phyloP scores from a whole-genome alignment of 441 rosid genomes.

The Erysimum cheiri region DNA sequence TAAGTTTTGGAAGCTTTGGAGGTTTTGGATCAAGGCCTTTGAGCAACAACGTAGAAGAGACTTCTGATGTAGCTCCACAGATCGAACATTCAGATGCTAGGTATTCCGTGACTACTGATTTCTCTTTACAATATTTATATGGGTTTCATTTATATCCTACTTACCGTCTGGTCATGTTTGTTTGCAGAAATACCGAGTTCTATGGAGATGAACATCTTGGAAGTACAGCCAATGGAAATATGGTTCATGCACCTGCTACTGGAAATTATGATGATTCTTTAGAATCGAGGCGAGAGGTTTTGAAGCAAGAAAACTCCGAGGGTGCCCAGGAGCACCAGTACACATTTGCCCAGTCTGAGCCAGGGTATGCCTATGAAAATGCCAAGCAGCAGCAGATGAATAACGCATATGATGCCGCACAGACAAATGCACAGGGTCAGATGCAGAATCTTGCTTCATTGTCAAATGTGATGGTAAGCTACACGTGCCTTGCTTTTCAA shows the following conservation, averaged over 20 bases:
- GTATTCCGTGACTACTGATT: slow-evolving; percentile 40
- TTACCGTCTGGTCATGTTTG: slow-evolving; percentile 25
- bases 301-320: slow-evolving; percentile 72
- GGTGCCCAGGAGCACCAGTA: slow-evolving; percentile 69
- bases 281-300: slow-evolving; percentile 64
- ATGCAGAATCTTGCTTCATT: slow-evolving; percentile 75
- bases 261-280: slow-evolving; percentile 66
- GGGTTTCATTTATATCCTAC: slow-evolving; percentile 19
- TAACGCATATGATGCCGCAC: slow-evolving; percentile 60
- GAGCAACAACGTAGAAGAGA: slow-evolving; percentile 66
- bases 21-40: slow-evolving; percentile 70
- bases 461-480: slow-evolving; percentile 81
- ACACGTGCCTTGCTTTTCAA: slow-evolving; percentile 6
- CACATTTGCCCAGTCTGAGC: slow-evolving; percentile 69
- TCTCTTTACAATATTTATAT: not conserved
- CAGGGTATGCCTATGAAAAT: slow-evolving; percentile 69
- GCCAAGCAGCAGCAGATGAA: slow-evolving; percentile 69
- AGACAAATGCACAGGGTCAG: slow-evolving; percentile 64
- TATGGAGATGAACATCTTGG: slow-evolving; percentile 77
- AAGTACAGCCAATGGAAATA: slow-evolving; percentile 60
- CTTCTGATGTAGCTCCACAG: slow-evolving; percentile 59
- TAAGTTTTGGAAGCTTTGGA: slow-evolving; percentile 98
- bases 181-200: slow-evolving; percentile 72
- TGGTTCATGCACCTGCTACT: slow-evolving; percentile 55
- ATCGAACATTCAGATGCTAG: slow-evolving; percentile 67